Conservation (phyloP, 495 filamentous ascomycete species). For the Trichoderma virens region DNA sequence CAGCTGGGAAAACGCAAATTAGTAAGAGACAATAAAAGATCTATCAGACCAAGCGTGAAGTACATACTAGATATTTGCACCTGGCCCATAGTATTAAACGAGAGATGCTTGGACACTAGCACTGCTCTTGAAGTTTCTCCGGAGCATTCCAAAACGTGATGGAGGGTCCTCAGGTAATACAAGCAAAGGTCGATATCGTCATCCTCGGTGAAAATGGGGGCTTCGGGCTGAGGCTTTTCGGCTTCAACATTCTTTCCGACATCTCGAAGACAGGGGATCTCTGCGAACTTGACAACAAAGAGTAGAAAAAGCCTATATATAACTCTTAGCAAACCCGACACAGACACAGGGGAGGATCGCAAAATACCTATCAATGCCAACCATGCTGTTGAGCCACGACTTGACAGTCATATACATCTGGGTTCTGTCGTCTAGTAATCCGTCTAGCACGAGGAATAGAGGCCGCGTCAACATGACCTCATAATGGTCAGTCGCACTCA, state of each 20-base stretch:
- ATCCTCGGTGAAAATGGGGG: conserved; percentile 28
- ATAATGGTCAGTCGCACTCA: conserved; percentile 45
- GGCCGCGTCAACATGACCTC: conserved; percentile 74
- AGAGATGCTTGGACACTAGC: conserved; percentile 41
- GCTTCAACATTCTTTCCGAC: conserved; percentile 19
- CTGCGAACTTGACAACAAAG: conserved; percentile 47
- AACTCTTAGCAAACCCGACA: conserved; percentile 6
- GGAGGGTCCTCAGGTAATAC: conserved; percentile 71
- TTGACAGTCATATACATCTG: conserved; percentile 69
- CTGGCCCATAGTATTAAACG: conserved; percentile 28
- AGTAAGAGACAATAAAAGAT: not conserved
- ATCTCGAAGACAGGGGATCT: conserved; percentile 43
- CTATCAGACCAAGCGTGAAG: not conserved
- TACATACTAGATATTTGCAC: conserved; percentile 38
- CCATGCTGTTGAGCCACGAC: conserved; percentile 72
- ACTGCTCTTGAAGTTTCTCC: conserved; percentile 54
- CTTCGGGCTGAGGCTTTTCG: conserved; percentile 17
- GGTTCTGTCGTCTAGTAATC: conserved; percentile 61
- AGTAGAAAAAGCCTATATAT: conserved; percentile 44
- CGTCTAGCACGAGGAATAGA: conserved; percentile 74
- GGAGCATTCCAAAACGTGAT: conserved; percentile 59
- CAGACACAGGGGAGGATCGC: not conserved
- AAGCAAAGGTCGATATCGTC: conserved; percentile 69
- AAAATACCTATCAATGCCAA: conserved; percentile 53
- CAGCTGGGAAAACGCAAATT: conserved; percentile 23